Base-by-base conservation (phyloP, 2,329 filamentous ascomycete species). In the Neonectria coccinea region DNA sequence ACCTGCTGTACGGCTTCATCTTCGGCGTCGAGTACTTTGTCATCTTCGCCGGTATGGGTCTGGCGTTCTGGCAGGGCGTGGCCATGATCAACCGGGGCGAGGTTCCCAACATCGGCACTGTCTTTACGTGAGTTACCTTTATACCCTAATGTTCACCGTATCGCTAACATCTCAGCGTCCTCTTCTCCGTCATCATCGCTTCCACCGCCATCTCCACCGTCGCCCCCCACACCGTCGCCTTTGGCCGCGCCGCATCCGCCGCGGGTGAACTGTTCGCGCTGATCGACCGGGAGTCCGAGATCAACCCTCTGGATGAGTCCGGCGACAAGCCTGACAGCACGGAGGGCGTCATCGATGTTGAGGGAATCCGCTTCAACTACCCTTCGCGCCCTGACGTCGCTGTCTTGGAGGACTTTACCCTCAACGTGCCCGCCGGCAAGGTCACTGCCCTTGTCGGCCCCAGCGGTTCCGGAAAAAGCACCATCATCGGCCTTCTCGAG, bases 11-110 rank as follows among this genome's bases (percentile, higher is more conserved):
- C 29, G 78, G 75, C 4, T 52, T 77, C 6, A 66, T 81, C 33
- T 80, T 80, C 59, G 74, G 73, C 1, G 67, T 65, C 2, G 75
- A 79, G 60, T 81, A 79, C 62, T 76, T 75, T 50, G 71, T 80
- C 60, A 77, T 81, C 47, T 81, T 78, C 36, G 67, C 74, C 1
- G 79, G 79, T 22, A 79, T 79, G 48, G 78, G 74, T 2, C 70
- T 82, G 5, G 76, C 76, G 7, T 82, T 81, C 56, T 82, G 79
- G 79, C 79, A 81, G 62, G 80, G 79, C 1, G 69, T 80, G 44
- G 67, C 68, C 20, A 76, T 81, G 72, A 67, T 76, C 18, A 63
- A 71, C 9, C 66, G 70, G 1, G 78, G 78, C 11, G 76, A 80
- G 59, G 75, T 82, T 18, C 44, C 64, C 9, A 65, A 75, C 3